Percentiles rank a stretch among this genome's conserved stretches.
phyloP scores from a whole-genome alignment of 2,329 filamentous ascomycete genomes.

The Trichophyton rubrum region DNA sequence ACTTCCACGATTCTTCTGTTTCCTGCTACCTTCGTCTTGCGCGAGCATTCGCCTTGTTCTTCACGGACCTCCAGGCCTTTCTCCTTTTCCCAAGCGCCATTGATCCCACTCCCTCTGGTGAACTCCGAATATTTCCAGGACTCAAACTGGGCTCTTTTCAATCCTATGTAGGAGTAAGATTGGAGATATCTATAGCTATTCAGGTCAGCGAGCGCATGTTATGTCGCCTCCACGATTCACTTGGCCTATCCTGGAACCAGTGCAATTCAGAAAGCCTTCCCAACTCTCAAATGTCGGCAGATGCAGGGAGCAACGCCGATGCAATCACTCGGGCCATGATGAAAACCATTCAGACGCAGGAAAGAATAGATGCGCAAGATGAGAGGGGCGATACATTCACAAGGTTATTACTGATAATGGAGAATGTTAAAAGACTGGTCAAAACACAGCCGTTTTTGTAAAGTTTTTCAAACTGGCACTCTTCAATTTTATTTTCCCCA shows the following conservation, averaged over 20 bases:
- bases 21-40: not conserved
- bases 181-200: not conserved
- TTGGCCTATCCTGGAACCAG: not conserved
- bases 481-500: not conserved
- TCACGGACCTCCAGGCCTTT: not conserved
- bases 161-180: not conserved
- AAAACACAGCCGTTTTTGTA: not conserved
- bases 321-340: not conserved
- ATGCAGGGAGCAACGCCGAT: not conserved
- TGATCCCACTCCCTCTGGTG: not conserved
- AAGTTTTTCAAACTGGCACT: not conserved
- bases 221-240: not conserved
- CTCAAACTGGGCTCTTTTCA: not conserved
- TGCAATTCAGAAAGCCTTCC: not conserved
- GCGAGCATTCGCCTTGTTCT: not conserved
- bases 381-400: not conserved
- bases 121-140: not conserved
- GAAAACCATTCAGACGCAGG: not conserved
- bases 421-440: not conserved
- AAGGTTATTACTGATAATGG: not conserved
- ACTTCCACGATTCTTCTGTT: constrained; percentile 1
- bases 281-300: not conserved
- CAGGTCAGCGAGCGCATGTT: constrained; percentile 1
- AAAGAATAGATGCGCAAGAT: not conserved
- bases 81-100: not conserved